Evolutionary conservation across 257 asterid species (phyloP).

Genomic region (Lavandula angustifolia): DNA sequence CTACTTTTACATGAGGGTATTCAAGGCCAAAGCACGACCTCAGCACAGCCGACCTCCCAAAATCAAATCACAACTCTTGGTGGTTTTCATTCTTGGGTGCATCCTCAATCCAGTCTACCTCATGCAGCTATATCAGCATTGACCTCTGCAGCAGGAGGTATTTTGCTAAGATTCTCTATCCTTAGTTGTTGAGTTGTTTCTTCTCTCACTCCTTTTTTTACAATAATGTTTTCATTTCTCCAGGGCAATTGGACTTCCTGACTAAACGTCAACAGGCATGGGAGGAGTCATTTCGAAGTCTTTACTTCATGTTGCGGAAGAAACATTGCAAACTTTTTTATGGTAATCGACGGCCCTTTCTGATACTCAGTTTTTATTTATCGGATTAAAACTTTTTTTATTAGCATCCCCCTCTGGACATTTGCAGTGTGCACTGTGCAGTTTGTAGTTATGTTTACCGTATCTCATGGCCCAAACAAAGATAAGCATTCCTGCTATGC

Average conservation of each 20-base stretch:
- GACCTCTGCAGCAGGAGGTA: conserved; percentile 71
- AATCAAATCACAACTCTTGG: conserved; percentile 32
- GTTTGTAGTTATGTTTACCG: conserved; percentile 86
- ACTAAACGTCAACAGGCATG: conserved; percentile 75
- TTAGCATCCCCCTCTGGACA: not conserved
- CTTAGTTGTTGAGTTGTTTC: conserved; percentile 22
- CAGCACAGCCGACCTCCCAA: conserved; percentile 43
- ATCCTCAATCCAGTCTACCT: conserved; percentile 86
- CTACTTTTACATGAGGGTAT: conserved; percentile 38
- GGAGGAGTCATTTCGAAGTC: conserved; percentile 90
- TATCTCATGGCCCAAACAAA: conserved; percentile 43
- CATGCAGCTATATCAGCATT: conserved; percentile 73
- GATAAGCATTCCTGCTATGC: conserved; percentile 60
- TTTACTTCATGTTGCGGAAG: conserved; percentile 88
- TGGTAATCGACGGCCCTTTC: conserved; percentile 49
- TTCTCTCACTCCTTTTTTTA: conserved; percentile 22
- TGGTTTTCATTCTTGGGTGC: conserved; percentile 73
- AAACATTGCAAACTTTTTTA: conserved; percentile 71
- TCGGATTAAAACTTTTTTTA: not conserved
- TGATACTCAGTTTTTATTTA: conserved; percentile 10
- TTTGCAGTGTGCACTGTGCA: conserved; percentile 78
- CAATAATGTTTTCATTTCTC: conserved; percentile 26
- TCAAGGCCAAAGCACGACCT: conserved; percentile 35
- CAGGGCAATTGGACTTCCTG: conserved; percentile 73
- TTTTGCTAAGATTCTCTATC: conserved; percentile 22